Base-by-base conservation (phyloP, 169 alveolate genomes). In the Fabrea salina region DNA sequence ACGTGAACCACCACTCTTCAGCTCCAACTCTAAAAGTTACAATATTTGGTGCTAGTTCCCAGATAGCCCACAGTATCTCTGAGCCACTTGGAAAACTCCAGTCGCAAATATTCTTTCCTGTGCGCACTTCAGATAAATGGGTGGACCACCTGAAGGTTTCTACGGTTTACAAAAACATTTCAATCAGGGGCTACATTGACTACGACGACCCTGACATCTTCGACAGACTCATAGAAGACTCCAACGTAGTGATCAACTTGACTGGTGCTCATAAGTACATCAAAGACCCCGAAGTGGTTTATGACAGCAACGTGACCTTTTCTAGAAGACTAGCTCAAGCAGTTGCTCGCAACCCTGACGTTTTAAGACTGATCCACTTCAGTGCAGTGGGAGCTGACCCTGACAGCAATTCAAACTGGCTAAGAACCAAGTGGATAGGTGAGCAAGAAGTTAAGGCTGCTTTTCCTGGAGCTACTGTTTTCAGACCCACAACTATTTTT, bases 251-350 rank as follows among this genome's bases (percentile, higher is more conserved):
- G 13, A 68, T 84, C 75, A 79, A 80, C 53, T 22, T 80, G 2
- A 59, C 74, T 56, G 90, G 86, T 19, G 75, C 86, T 1, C 53
- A 76, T 57, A 37, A 49, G 30, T 35, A 75, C 53, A 32, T 67
- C 8, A 84, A 79, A 59, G 77, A 79, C 19, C 39, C 66, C 32
- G 58, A 51, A 11, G 58, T 64, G 37, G 59, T 82, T 51, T 84
- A 74, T 11, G 82, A 80, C 37, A 54, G 66, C 4, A 84, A 84
- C 75, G 82, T 79, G 16, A 59, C 58, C 8, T 50, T 84, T 22
- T 76, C 89, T 3, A 84, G 51, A 58, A 75, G 77, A 67, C 61
- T 84, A 22, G 89, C 89, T 7, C 75, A 84, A 66, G 86, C 86
- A 8, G 49, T 75, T 53, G 89, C 86, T 16, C 70, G 77, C 44